A percentile compares a stretch with the other conserved stretches of the same genome.
These are phyloP conservation scores for Pseudonitzschia multiseries DNA, from an alignment of 108 stramenopile species.

Conservation along the genomic window DNA sequence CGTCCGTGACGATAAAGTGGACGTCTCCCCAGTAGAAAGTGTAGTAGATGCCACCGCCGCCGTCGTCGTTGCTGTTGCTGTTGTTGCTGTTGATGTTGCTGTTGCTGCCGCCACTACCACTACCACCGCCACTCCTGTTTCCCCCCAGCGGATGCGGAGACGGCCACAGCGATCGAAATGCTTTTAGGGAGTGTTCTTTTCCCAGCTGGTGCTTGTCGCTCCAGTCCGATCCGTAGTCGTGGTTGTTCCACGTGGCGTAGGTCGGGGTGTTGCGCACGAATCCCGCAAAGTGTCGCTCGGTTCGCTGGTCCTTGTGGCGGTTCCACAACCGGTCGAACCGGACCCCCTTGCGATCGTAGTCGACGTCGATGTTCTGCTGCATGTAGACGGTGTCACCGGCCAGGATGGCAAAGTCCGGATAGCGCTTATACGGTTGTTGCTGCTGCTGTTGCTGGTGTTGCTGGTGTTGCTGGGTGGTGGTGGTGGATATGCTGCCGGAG, in stretches of 20 bases:
- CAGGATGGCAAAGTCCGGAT: conserved; percentile 31
- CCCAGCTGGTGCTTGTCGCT: conserved; percentile 11
- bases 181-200: conserved; percentile 21
- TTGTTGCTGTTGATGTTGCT: conserved; percentile 11
- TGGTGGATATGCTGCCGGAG: neutral
- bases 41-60: conserved; percentile 21
- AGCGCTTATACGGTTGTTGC: neutral
- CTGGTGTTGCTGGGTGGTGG: too few relatives aligned
- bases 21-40: conserved; percentile 27
- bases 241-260: conserved; percentile 32
- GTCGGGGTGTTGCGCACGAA: conserved; percentile 27
- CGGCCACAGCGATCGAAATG: conserved; percentile 20
- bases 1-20: conserved; percentile 32
- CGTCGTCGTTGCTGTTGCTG: conserved; percentile 12
- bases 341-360: conserved; percentile 6
- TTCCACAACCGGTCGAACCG: conserved; percentile 23
- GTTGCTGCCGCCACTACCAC: neutral
- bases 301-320: conserved; percentile 21
- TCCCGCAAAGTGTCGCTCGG: conserved; percentile 16
- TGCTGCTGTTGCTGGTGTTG: too few relatives aligned
- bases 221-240: conserved; percentile 24
- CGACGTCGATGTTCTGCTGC: conserved; percentile 14
- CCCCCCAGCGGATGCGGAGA: conserved; percentile 12
- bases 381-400: conserved; percentile 33
- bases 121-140: neutral